Evolutionary conservation across 208 protist genomes (phyloP).

Genomic region (Zelonia costaricensis): DNA sequence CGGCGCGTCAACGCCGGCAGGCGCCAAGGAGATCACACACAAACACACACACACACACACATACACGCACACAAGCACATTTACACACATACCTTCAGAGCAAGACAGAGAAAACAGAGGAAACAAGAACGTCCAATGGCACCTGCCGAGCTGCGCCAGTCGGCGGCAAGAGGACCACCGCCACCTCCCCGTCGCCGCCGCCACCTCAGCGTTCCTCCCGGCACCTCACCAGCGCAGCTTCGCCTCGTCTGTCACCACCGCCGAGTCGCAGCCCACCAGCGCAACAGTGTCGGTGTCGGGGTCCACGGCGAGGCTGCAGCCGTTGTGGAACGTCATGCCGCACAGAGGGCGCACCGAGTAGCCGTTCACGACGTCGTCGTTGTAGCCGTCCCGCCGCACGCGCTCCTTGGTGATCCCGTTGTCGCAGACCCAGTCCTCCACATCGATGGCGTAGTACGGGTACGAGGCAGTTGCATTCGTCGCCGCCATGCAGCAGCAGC

Average conservation of each 20-base stretch:
- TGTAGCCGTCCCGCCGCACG: slow-evolving; percentile 52
- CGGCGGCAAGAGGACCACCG: too few species aligned
- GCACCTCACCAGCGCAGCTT: slow-evolving; percentile 34
- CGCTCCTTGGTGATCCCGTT: slow-evolving; percentile 74
- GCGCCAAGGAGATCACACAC: not conserved
- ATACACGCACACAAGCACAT: not conserved
- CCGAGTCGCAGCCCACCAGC: slow-evolving; percentile 24
- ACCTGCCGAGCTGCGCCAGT: too few species aligned
- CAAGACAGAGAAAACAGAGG: slow-evolving; percentile 7
- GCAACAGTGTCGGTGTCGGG: not conserved
- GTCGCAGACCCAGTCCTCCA: slow-evolving; percentile 76
- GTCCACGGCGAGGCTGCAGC: slow-evolving; percentile 34
- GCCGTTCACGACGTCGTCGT: slow-evolving; percentile 30
- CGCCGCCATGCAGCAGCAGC: slow-evolving; percentile 67
- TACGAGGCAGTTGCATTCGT: slow-evolving; percentile 15
- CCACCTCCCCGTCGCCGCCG: too few species aligned
- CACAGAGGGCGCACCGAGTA: slow-evolving; percentile 66
- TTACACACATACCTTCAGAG: not conserved
- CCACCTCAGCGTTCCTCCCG: too few species aligned
- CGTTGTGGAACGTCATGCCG: slow-evolving; percentile 59
- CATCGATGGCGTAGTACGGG: slow-evolving; percentile 65
- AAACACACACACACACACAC: not conserved
- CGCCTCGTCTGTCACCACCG: slow-evolving; percentile 10
- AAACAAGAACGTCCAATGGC: not conserved
- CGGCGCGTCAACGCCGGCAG: too few species aligned